Conservation (phyloP, 2,329 filamentous ascomycete species). For the Penicillium sp. region DNA sequence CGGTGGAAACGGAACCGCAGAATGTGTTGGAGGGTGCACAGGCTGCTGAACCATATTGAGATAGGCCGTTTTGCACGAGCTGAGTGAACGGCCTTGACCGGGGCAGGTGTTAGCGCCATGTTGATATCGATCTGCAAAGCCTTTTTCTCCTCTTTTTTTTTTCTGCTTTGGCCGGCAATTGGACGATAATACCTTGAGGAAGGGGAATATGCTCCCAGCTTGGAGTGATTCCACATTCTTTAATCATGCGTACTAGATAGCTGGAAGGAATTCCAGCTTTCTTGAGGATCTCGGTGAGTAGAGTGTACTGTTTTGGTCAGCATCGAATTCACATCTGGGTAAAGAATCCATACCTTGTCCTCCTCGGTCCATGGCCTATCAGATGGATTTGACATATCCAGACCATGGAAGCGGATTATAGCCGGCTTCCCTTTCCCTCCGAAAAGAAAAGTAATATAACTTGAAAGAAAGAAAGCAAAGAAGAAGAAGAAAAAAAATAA, state of each 20-base stretch:
- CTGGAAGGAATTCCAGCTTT: slow-evolving; percentile 40
- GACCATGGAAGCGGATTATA: slow-evolving; percentile 35
- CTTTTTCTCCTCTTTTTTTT: not conserved
- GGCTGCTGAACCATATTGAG: slow-evolving; percentile 36
- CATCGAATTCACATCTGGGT: slow-evolving; percentile 8
- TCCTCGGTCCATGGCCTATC: slow-evolving; percentile 48
- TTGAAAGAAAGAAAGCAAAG: slow-evolving; percentile 11
- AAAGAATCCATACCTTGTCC: slow-evolving; percentile 42
- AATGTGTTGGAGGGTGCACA: slow-evolving; percentile 19
- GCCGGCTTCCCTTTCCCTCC: slow-evolving; percentile 17
- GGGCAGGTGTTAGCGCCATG: slow-evolving; percentile 10
- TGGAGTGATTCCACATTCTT: slow-evolving; percentile 38
- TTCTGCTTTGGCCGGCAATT: not conserved
- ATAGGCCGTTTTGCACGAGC: slow-evolving; percentile 39
- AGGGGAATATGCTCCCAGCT: slow-evolving; percentile 45
- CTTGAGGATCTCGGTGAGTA: slow-evolving; percentile 46
- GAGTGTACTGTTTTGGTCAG: slow-evolving; percentile 35
- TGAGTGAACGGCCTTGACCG: slow-evolving; percentile 40
- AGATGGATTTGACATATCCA: slow-evolving; percentile 46
- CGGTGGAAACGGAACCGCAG: slow-evolving; percentile 20
- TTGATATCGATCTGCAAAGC: slow-evolving; percentile 4
- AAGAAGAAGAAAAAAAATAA: slow-evolving; percentile 11
- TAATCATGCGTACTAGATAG: slow-evolving; percentile 41
- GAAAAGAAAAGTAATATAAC: slow-evolving; percentile 12
- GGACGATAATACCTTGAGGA: slow-evolving; percentile 40